Evolutionary conservation across 495 filamentous ascomycete species (phyloP).

Genomic region (Apiosordaria backusii): DNA sequence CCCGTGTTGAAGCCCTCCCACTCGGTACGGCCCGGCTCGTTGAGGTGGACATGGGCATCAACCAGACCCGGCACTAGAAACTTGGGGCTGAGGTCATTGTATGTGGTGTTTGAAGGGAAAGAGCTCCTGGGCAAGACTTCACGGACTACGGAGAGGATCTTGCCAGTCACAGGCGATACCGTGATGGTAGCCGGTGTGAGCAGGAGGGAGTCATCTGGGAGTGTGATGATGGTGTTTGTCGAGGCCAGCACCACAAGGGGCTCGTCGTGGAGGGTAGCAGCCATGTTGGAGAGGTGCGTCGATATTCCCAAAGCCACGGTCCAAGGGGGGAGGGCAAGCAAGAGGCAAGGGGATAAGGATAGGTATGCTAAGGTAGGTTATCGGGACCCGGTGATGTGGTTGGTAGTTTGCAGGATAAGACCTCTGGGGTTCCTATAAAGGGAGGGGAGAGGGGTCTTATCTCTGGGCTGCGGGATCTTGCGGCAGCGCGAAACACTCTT

Average conservation of each 20-base stretch:
- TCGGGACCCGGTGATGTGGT: not conserved
- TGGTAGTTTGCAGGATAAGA: slow-evolving; percentile 4
- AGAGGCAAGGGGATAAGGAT: not conserved
- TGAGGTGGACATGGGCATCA: slow-evolving; percentile 96
- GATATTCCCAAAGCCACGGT: not conserved
- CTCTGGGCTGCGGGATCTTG: not conserved
- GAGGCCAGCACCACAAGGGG: slow-evolving; percentile 68
- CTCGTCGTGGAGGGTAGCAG: slow-evolving; percentile 8
- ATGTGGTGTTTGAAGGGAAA: slow-evolving; percentile 69
- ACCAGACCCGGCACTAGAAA: slow-evolving; percentile 88
- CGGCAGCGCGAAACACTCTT: not conserved
- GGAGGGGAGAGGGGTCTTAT: not conserved
- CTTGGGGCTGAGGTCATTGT: slow-evolving; percentile 82
- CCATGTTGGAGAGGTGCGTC: slow-evolving; percentile 16
- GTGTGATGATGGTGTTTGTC: slow-evolving; percentile 73
- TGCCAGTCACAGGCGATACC: slow-evolving; percentile 74
- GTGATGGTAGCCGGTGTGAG: slow-evolving; percentile 68
- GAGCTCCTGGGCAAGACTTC: slow-evolving; percentile 64
- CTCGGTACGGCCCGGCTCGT: slow-evolving; percentile 95
- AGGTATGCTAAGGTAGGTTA: not conserved
- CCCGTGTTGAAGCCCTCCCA: slow-evolving; percentile 98
- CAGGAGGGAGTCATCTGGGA: slow-evolving; percentile 52
- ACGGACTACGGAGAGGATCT: slow-evolving; percentile 74
- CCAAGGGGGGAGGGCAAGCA: not conserved
- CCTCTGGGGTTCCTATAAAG: not conserved